A percentile compares a stretch with the other conserved stretches of the same genome.
phyloP scores from a whole-genome alignment of 306 rosid species.

The Inga laurina region DNA sequence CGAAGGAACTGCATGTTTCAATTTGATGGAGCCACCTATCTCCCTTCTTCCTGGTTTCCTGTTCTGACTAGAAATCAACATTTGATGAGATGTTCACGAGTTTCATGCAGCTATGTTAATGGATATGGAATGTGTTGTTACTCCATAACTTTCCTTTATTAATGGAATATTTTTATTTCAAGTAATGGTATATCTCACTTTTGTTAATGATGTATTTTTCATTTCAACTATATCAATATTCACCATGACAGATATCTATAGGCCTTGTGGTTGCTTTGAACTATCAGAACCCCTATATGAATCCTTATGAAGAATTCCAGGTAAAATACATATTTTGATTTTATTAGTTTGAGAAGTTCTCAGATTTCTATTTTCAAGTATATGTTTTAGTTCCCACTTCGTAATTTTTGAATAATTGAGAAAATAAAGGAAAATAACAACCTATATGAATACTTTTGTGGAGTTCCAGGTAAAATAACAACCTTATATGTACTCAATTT shows the following conservation, averaged over 20 bases:
- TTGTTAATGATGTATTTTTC: slow-evolving; percentile 12
- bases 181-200: slow-evolving; percentile 11
- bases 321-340: slow-evolving; percentile 37
- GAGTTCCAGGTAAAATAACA: too few relatives aligned
- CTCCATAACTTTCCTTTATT: slow-evolving; percentile 8
- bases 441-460: too few relatives aligned
- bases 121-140: slow-evolving; percentile 7
- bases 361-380: background rate
- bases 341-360: slow-evolving; percentile 7
- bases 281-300: slow-evolving; percentile 80
- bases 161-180: slow-evolving; percentile 17
- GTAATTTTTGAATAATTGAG: slow-evolving; percentile 4
- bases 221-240: slow-evolving; percentile 30
- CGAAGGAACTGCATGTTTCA: background rate
- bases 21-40: slow-evolving; percentile 17
- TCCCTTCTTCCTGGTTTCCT: slow-evolving; percentile 11
- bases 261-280: slow-evolving; percentile 93
- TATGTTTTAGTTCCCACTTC: slow-evolving; percentile 5
- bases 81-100: background rate
- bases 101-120: slow-evolving; percentile 21
- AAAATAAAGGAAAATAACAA: background rate
- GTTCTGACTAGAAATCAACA: slow-evolving; percentile 21
- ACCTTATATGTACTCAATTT: background rate
- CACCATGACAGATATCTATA: slow-evolving; percentile 65
- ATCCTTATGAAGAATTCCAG: slow-evolving; percentile 96